Conservation (phyloP, 495 filamentous ascomycete species). For the Penicillium robsamsonii region DNA sequence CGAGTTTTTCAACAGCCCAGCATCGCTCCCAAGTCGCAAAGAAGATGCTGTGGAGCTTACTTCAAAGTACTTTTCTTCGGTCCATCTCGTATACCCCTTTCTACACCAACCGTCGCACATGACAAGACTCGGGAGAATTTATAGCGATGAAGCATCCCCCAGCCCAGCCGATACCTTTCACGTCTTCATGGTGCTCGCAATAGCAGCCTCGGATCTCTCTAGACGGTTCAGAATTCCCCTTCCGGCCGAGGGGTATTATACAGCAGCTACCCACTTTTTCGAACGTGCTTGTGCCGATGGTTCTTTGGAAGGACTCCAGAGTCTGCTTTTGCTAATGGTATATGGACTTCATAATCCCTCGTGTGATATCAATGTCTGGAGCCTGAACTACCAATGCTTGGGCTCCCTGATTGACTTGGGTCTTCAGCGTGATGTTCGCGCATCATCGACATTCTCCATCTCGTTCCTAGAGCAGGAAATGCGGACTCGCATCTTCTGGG, state of each 20-base stretch:
- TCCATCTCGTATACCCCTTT: constrained; percentile 45
- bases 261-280: constrained; percentile 42
- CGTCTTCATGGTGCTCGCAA: constrained; percentile 47
- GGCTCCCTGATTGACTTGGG: constrained; percentile 47
- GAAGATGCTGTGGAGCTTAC: constrained; percentile 38
- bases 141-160: constrained; percentile 14
- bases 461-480: constrained; percentile 46
- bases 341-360: constrained; percentile 48
- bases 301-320: constrained; percentile 41
- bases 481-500: constrained; percentile 50
- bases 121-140: constrained; percentile 32
- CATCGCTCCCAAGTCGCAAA: constrained; percentile 33
- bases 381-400: constrained; percentile 48
- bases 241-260: constrained; percentile 44
- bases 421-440: constrained; percentile 42
- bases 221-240: constrained; percentile 39
- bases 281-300: constrained; percentile 37
- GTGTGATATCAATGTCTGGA: constrained; percentile 47
- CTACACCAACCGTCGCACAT: constrained; percentile 42
- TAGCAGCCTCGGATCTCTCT: constrained; percentile 43
- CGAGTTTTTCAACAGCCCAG: constrained; percentile 38
- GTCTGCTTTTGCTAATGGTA: constrained; percentile 44
- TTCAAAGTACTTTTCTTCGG: constrained; percentile 40
- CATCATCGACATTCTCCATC: constrained; percentile 30
- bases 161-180: constrained; percentile 35